Percentiles rank a stretch among this genome's conserved stretches.
phyloP scores from a whole-genome alignment of 2,329 filamentous ascomycete genomes.

The Dactylella cylindrospora region DNA sequence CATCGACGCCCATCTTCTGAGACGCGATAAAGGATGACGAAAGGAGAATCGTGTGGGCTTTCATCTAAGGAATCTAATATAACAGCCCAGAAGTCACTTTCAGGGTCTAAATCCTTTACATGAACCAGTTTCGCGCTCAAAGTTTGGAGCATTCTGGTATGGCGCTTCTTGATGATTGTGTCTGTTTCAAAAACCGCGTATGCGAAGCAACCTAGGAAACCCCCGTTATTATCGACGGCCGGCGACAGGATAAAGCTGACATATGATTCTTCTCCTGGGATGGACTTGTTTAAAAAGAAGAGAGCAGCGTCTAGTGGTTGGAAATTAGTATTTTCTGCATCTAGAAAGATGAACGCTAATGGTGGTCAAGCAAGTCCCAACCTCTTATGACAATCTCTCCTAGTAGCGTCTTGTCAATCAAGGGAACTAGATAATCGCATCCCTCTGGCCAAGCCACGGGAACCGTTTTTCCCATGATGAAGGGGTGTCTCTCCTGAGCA shows the following conservation, averaged over 20 bases:
- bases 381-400: conserved; percentile 34
- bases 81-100: conserved; percentile 44
- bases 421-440: conserved; percentile 24
- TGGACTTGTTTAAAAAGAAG: conserved; percentile 33
- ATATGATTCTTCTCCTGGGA: conserved; percentile 46
- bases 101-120: conserved; percentile 20
- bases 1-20: conserved; percentile 19
- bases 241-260: conserved; percentile 47
- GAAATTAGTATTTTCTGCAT: no score
- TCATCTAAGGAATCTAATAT: conserved; percentile 46
- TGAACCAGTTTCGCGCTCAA: conserved; percentile 41
- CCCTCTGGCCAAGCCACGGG: conserved; percentile 29
- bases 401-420: conserved; percentile 32
- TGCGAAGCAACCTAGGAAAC: conserved; percentile 44
- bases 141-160: conserved; percentile 45
- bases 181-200: conserved; percentile 46
- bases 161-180: conserved; percentile 45
- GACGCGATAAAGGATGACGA: conserved; percentile 45
- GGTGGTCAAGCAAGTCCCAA: no score
- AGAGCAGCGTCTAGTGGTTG: conserved; percentile 32
- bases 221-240: conserved; percentile 43
- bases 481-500: conserved; percentile 36
- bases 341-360: no score
- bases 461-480: conserved; percentile 36
- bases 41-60: conserved; percentile 46